A percentile compares a stretch with the other conserved stretches of the same genome.
These are phyloP conservation scores for Flaveria bidentis DNA, from an alignment of 129 eudicot species.

Conservation along the genomic window DNA sequence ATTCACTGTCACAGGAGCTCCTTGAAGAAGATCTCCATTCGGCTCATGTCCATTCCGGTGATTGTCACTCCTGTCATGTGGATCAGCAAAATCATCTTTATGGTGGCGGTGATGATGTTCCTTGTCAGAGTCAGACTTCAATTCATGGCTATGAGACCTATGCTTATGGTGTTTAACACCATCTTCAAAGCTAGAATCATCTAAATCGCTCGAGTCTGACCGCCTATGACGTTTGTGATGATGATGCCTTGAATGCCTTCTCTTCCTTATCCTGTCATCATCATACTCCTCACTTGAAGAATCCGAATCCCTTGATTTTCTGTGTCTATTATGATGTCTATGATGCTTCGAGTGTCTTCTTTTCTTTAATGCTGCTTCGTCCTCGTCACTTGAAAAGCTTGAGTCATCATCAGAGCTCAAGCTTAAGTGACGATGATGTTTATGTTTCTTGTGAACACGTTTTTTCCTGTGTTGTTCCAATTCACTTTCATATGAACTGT, in stretches of 20 bases:
- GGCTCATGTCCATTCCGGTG: constrained; percentile 19
- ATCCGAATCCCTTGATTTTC: constrained; percentile 43
- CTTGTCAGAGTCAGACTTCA: constrained; percentile 37
- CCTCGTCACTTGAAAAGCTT: constrained; percentile 39
- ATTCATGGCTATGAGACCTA: constrained; percentile 48
- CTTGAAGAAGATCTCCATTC: constrained; percentile 33
- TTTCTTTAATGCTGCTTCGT: constrained; percentile 29
- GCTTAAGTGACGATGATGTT: constrained; percentile 34
- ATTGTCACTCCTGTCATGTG: not conserved
- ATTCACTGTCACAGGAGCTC: constrained; percentile 7
- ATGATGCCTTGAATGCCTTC: constrained; percentile 41
- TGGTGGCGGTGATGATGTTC: constrained; percentile 14
- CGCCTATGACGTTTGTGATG: constrained; percentile 42
- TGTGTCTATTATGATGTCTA: constrained; percentile 26
- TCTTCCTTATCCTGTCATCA: constrained; percentile 35
- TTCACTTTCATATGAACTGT: constrained; percentile 43
- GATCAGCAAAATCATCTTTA: constrained; percentile 27
- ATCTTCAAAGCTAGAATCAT: constrained; percentile 50
- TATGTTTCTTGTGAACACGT: constrained; percentile 49
- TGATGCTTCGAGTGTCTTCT: constrained; percentile 46
- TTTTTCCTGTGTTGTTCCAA: constrained; percentile 46
- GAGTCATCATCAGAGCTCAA: constrained; percentile 39
- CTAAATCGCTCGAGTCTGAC: constrained; percentile 40
- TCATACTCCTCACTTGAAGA: constrained; percentile 47
- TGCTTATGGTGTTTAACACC: constrained; percentile 46